Evolutionary conservation across 225 moss, liverwort and hornwort species (phyloP), one percentile per base, ranked within the genome.

Genomic region (Lunularia cruciata): DNA sequence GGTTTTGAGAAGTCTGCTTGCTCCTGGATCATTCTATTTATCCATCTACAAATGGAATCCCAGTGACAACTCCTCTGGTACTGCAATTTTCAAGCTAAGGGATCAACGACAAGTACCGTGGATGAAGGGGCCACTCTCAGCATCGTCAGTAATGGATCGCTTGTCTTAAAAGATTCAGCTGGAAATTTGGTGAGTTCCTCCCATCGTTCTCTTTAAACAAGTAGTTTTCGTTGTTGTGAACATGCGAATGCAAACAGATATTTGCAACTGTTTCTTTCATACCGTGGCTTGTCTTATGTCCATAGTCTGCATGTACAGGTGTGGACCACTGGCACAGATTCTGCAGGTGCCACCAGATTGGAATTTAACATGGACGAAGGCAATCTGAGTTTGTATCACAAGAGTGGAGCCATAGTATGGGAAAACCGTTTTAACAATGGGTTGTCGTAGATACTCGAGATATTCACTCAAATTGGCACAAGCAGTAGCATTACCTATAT

Each of bases 31-130:
- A 0, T 67, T 67, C 33, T 48, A 48, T 25, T 22, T 67, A 11
- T 67, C 67, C 34, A 67, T 67, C 34, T 67, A 67, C 51, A 67
- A 33, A 11, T 67, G 67, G 67, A 48, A 48, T 14, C 67, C 67
- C 0, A 67, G 51, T n/a, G 26, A 51, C 36, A 51, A 15, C n/a
- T 35, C 49, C 12, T 48, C 67, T 67, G 49, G 67, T 20, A 3
- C 51, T 51, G 35, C 67, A 9, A 47, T 67, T 67, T 48, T 23
- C 48, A 52, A 26, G 67, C 67, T 51, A 67, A 48, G 51, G 67
- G 49, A 32, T 6, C 36, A 34, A 35, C 10, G 5, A 8, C 57
- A 2, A 48, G 33, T 11, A 36, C 49, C 1, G 67, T 67, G 23
- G 63, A 64, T 39, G 63, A 64, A 46, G 45, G 46, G 6, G 63